Evolutionary conservation across 2,329 filamentous ascomycete genomes (phyloP).

Genomic region (Chaetomiaceae sp.): DNA sequence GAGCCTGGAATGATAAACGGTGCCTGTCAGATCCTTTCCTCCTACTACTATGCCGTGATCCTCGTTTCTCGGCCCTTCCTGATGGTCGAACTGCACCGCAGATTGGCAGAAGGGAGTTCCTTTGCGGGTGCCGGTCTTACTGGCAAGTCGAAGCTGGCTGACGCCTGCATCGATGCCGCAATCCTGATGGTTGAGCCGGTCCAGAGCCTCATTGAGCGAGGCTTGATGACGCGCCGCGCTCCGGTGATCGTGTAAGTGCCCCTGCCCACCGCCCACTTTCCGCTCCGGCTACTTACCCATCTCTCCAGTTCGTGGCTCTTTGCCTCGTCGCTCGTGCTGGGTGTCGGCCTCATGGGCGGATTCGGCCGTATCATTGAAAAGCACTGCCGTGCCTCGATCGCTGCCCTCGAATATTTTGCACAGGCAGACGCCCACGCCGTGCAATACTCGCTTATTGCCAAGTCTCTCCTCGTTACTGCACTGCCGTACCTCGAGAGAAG

Average conservation of each 20-base stretch:
- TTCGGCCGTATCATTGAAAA: constrained; percentile 52
- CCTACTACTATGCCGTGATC: constrained; percentile 57
- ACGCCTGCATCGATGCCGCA: constrained; percentile 53
- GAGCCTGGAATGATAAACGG: constrained; percentile 37
- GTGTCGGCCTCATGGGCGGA: constrained; percentile 47
- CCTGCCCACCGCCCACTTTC: background rate
- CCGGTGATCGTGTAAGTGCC: constrained; percentile 48
- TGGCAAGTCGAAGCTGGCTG: constrained; percentile 47
- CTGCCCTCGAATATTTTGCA: constrained; percentile 47
- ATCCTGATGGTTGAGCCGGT: constrained; percentile 50
- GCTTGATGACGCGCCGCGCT: constrained; percentile 41
- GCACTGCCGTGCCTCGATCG: constrained; percentile 45
- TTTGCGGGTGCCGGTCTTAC: constrained; percentile 30
- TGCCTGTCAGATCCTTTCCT: constrained; percentile 48
- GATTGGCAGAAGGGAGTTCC: constrained; percentile 36
- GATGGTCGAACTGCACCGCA: constrained; percentile 50
- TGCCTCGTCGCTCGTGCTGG: constrained; percentile 49
- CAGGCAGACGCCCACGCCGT: constrained; percentile 46
- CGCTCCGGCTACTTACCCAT: background rate
- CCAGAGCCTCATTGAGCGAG: constrained; percentile 40
- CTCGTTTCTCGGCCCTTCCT: constrained; percentile 52
- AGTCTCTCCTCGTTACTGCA: constrained; percentile 45
- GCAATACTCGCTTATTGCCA: constrained; percentile 51
- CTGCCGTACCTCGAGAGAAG: constrained; percentile 45
- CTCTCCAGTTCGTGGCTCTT: constrained; percentile 48